Conservation (phyloP, 2,329 filamentous ascomycete genomes). For the Leptographium wingfieldii region DNA sequence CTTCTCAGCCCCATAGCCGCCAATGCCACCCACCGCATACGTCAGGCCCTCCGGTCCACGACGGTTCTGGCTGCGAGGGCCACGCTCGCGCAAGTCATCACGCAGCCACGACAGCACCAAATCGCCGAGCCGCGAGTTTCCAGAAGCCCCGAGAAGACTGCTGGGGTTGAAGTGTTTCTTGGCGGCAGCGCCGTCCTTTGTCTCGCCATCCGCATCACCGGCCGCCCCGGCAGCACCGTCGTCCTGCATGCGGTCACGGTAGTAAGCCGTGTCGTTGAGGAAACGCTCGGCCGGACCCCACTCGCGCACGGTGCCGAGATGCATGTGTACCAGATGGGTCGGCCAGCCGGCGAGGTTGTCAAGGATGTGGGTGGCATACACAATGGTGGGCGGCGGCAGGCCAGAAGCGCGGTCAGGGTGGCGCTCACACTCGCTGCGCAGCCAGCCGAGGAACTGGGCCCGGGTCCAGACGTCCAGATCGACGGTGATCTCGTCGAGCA, state of each 20-base stretch:
- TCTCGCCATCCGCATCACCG: slow-evolving; percentile 18
- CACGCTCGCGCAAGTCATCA: slow-evolving; percentile 65
- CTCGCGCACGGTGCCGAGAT: slow-evolving; percentile 74
- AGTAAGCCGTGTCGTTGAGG: slow-evolving; percentile 24
- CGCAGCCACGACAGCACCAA: slow-evolving; percentile 80
- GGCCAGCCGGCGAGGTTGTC: slow-evolving; percentile 94
- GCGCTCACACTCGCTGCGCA: slow-evolving; percentile 74
- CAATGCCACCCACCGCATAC: slow-evolving; percentile 41
- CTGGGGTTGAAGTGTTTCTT: neutral
- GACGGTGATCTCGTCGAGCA: slow-evolving; percentile 94
- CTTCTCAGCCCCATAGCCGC: slow-evolving; percentile 43
- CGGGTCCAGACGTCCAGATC: slow-evolving; percentile 83
- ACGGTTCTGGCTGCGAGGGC: slow-evolving; percentile 52
- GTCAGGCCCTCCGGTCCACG: slow-evolving; percentile 51
- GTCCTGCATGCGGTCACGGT: slow-evolving; percentile 4
- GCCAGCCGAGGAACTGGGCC: slow-evolving; percentile 71
- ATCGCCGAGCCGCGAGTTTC: slow-evolving; percentile 77
- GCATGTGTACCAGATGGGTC: slow-evolving; percentile 92
- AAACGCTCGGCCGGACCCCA: slow-evolving; percentile 66
- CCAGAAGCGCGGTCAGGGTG: slow-evolving; percentile 37
- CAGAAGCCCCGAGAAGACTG: slow-evolving; percentile 25
- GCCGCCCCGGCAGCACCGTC: slow-evolving; percentile 11
- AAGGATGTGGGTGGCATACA: slow-evolving; percentile 95
- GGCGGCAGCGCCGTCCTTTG: neutral
- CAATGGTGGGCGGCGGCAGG: slow-evolving; percentile 52